phyloP scores from a whole-genome alignment of 441 rosid genomes.

The Biscutella laevigata region DNA sequence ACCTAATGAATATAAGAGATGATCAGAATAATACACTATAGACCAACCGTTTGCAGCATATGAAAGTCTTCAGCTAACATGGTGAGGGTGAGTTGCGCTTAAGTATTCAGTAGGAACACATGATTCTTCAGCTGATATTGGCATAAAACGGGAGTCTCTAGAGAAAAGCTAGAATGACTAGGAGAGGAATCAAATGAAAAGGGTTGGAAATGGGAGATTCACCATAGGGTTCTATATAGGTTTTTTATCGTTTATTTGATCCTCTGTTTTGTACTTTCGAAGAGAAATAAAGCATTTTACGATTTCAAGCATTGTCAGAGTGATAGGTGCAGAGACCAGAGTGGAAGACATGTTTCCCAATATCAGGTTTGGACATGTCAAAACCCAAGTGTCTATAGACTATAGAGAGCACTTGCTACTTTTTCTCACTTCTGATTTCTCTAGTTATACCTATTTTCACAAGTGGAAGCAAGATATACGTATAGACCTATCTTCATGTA shows the following conservation, averaged over 20 bases:
- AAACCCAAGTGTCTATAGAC: constrained; percentile 52
- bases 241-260: too few species aligned
- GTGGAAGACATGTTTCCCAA: not conserved
- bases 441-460: not conserved
- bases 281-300: too few species aligned
- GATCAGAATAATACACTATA: not conserved
- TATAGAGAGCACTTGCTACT: constrained; percentile 26
- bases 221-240: too few species aligned
- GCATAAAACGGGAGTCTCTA: not conserved
- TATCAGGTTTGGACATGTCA: constrained; percentile 32
- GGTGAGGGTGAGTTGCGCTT: not conserved
- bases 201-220: too few species aligned
- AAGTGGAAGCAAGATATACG: not conserved
- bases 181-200: not conserved
- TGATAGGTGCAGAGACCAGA: too few species aligned
- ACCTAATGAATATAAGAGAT: constrained; percentile 39
- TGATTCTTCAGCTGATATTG: not conserved
- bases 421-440: not conserved
- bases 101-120: not conserved
- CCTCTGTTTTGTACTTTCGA: too few species aligned
- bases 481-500: not conserved
- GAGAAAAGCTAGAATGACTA: not conserved
- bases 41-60: not conserved
- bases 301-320: too few species aligned
- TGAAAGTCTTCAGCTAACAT: not conserved